Percentiles rank a stretch among this genome's conserved stretches.
phyloP scores from a whole-genome alignment of 805 yeast species.

The Wickerhamiella brachini region DNA sequence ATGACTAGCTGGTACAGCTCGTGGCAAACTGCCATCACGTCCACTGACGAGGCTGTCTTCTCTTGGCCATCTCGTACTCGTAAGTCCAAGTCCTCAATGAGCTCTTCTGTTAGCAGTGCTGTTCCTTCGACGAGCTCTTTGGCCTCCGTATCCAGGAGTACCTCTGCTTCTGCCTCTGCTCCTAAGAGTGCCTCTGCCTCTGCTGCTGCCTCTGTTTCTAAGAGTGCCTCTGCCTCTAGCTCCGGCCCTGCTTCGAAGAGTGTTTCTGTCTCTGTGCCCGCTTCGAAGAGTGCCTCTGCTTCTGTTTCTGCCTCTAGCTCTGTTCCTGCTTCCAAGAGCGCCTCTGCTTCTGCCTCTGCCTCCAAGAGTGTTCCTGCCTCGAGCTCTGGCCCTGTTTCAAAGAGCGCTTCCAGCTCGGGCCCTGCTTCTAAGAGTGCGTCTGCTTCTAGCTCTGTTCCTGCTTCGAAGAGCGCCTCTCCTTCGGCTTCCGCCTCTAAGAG shows the following conservation, averaged over 20 bases:
- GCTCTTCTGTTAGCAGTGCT: neutral
- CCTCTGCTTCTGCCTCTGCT: neutral
- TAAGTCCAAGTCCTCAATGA: neutral
- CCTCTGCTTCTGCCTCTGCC: too few relatives aligned
- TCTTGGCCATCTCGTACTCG: neutral
- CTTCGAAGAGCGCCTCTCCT: too few relatives aligned
- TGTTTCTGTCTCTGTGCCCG: neutral
- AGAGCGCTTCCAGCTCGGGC: too few relatives aligned
- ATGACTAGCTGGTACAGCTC: neutral
- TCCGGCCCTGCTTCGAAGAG: neutral
- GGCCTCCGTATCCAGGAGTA: neutral
- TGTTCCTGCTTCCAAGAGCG: too few relatives aligned
- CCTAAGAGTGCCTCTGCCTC: too few relatives aligned
- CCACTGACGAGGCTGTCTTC: neutral
- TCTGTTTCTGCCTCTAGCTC: neutral
- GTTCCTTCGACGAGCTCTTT: too few relatives aligned
- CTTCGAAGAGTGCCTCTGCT: neutral
- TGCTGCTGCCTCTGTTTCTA: neutral
- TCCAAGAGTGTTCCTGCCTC: neutral
- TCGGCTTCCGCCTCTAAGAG: neutral
- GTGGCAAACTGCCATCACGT: neutral
- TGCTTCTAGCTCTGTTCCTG: neutral
- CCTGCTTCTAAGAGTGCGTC: neutral
- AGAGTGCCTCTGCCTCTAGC: neutral
- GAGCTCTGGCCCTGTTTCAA: neutral